These are phyloP conservation scores for Tricholoma terreum DNA, from an alignment of 768 basidiomycete genomes.

Conservation along the genomic window DNA sequence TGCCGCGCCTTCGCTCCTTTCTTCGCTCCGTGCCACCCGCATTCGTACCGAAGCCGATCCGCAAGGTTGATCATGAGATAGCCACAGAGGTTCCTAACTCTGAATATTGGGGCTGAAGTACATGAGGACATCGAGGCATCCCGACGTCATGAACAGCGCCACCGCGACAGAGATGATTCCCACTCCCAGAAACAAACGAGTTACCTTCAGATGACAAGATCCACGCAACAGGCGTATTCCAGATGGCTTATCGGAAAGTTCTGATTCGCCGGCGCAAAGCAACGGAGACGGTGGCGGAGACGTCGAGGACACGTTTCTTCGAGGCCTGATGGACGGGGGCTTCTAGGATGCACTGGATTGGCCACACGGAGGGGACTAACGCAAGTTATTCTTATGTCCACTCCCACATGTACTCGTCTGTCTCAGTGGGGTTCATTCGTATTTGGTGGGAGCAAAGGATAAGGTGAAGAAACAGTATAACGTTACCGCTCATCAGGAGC, in stretches of 20 bases:
- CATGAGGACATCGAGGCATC: background rate
- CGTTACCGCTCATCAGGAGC: slow-evolving; percentile 27
- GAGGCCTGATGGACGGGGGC: slow-evolving; percentile 24
- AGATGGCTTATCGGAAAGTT: slow-evolving; percentile 13
- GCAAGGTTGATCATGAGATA: background rate
- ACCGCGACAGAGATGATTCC: background rate
- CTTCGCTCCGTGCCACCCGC: background rate
- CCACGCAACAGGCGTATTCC: slow-evolving; percentile 20
- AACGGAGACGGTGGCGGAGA: slow-evolving; percentile 11
- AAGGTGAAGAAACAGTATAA: slow-evolving; percentile 27
- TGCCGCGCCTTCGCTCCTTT: background rate
- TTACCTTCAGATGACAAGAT: slow-evolving; percentile 25
- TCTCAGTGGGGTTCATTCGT: slow-evolving; percentile 31
- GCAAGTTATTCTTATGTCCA: slow-evolving; percentile 33
- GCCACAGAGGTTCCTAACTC: background rate
- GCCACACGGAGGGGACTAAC: slow-evolving; percentile 28
- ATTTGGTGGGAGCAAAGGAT: slow-evolving; percentile 26
- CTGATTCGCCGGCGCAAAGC: slow-evolving; percentile 7
- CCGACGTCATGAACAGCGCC: background rate
- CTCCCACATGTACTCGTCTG: slow-evolving; percentile 41
- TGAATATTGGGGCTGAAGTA: background rate
- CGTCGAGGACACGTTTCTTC: slow-evolving; percentile 23
- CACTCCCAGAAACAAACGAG: slow-evolving; percentile 13
- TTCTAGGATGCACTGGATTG: slow-evolving; percentile 24
- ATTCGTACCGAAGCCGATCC: background rate